Conservation (phyloP, 768 basidiomycete genomes). For the Lactarius tabidus region DNA sequence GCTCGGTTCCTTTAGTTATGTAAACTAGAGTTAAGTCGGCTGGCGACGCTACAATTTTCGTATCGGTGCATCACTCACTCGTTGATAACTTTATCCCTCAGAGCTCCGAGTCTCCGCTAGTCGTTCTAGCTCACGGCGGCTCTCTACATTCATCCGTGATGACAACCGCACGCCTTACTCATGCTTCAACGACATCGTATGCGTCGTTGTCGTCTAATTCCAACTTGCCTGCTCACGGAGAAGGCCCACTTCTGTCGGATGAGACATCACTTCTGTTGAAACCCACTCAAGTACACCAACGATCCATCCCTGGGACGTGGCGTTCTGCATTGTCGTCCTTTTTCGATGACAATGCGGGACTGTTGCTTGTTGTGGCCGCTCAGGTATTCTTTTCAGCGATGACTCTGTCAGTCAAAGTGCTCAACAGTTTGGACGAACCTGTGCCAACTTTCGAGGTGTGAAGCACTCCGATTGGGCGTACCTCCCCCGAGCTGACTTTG, state of each 20-base stretch:
- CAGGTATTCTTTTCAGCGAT: background rate
- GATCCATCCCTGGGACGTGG: background rate
- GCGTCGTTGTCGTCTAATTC: background rate
- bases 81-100: no score
- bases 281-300: background rate
- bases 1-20: background rate
- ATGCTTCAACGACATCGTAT: background rate
- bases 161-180: background rate
- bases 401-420: background rate
- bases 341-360: background rate
- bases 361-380: background rate
- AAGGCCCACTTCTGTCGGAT: background rate
- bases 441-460: constrained; percentile 1
- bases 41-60: no score
- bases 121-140: background rate
- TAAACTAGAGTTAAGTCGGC: background rate
- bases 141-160: no score
- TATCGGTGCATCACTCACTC: no score
- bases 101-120: no score
- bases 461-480: no score
- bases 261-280: background rate
- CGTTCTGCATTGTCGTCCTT: background rate
- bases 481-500: background rate
- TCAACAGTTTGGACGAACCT: background rate
- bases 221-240: background rate